Evolutionary conservation across 2,329 filamentous ascomycete species (phyloP).

Genomic region (Drechslerella stenobrocha): DNA sequence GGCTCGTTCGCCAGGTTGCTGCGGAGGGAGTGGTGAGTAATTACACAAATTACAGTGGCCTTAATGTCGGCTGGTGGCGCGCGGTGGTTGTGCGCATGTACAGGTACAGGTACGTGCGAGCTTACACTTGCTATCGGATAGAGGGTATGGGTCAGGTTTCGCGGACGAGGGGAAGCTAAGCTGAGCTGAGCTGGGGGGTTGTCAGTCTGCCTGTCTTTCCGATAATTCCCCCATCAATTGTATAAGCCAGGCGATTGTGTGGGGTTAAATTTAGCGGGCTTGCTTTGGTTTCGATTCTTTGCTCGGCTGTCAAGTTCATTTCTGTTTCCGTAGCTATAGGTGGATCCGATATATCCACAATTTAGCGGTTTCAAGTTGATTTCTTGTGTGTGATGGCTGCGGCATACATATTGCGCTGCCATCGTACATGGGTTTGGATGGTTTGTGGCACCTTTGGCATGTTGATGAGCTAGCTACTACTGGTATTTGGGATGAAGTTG

Average conservation of each 20-base stretch:
- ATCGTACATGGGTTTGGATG: no score
- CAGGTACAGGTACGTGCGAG: no score
- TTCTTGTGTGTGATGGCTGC: constrained; percentile 1
- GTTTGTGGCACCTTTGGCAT: constrained; percentile 54
- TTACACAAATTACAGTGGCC: no score
- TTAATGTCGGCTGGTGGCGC: no score
- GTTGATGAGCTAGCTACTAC: constrained; percentile 50
- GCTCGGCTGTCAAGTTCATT: not conserved
- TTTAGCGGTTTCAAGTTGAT: constrained; percentile 46
- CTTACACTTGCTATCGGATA: no score
- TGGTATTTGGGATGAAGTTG: no score
- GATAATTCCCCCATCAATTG: constrained; percentile 47
- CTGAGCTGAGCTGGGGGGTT: constrained; percentile 8
- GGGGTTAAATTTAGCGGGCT: constrained; percentile 23
- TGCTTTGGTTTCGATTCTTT: not conserved
- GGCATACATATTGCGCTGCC: constrained; percentile 53
- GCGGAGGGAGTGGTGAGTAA: no score
- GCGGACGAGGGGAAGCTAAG: not conserved
- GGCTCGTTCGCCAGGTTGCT: no score
- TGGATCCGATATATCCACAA: constrained; percentile 12
- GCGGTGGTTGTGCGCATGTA: no score
- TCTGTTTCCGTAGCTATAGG: constrained; percentile 25
- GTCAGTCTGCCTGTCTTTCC: constrained; percentile 48
- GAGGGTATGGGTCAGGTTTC: no score
- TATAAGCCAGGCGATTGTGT: constrained; percentile 29